These are phyloP conservation scores for Botrytis cinerea DNA, from an alignment of 2,329 filamentous ascomycete species.

Conservation along the genomic window DNA sequence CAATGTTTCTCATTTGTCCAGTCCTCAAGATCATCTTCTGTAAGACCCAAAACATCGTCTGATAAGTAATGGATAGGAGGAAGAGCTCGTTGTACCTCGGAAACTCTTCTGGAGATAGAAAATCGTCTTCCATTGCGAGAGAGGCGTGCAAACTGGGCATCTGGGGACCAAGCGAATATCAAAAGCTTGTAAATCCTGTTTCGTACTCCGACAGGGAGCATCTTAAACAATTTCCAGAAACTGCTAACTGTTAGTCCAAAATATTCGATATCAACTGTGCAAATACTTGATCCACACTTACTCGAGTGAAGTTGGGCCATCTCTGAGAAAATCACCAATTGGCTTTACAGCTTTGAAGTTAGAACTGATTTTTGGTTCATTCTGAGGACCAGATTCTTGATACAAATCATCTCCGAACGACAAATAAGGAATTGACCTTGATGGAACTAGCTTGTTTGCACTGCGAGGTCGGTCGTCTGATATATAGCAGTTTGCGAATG, in stretches of 20 bases:
- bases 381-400: background rate
- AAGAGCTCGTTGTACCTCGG: background rate
- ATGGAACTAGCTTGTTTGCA: background rate
- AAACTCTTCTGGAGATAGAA: background rate
- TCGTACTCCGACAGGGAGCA: background rate
- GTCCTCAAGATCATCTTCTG: background rate
- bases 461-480: constrained; percentile 7
- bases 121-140: constrained; percentile 15
- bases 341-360: background rate
- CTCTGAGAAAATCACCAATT: background rate
- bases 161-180: constrained; percentile 12
- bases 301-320: background rate
- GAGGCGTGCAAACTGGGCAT: background rate
- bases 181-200: constrained; percentile 2
- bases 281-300: background rate
- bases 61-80: background rate
- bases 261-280: background rate
- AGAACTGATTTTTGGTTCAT: background rate
- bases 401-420: constrained; percentile 4
- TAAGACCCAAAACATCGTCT: background rate
- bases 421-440: background rate
- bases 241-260: background rate
- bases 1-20: background rate
- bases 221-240: constrained; percentile 5
- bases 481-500: background rate